Evolutionary conservation across 1,284 basidiomycete species (phyloP).

Genomic region (Apiotrichum sp.): DNA sequence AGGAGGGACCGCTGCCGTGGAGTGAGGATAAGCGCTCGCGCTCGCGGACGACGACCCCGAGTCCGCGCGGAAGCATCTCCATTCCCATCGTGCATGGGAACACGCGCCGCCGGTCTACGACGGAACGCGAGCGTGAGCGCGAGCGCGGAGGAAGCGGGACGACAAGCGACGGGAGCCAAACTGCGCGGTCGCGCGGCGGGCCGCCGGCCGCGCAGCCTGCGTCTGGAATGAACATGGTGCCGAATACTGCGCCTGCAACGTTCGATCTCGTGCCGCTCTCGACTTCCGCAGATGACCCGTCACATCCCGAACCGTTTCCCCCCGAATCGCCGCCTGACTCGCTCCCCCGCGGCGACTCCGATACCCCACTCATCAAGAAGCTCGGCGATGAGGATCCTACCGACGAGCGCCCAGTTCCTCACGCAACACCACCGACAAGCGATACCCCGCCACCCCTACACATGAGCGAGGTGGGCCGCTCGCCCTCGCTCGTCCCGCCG

Average conservation of each 20-base stretch:
- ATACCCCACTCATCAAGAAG: too few species aligned
- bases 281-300: not conserved
- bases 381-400: too few species aligned
- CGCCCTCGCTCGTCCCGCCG: not conserved
- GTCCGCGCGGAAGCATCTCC: not conserved
- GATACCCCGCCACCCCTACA: too few species aligned
- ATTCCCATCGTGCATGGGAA: not conserved
- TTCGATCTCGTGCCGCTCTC: not conserved
- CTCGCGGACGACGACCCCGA: not conserved
- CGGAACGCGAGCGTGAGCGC: not conserved
- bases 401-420: too few species aligned
- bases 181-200: not conserved
- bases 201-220: not conserved
- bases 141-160: not conserved
- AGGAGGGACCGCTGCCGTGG: not conserved
- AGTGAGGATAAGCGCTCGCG: not conserved
- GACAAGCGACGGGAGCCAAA: too few species aligned
- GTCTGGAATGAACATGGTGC: not conserved
- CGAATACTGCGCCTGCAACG: too few species aligned
- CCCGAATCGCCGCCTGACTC: too few species aligned
- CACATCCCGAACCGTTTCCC: not conserved
- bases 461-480: not conserved
- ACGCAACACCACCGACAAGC: too few species aligned
- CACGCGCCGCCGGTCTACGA: not conserved
- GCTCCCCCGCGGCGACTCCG: too few species aligned